phyloP scores from a whole-genome alignment of 176 grass and related monocot species.

The Melocanna baccifera region DNA sequence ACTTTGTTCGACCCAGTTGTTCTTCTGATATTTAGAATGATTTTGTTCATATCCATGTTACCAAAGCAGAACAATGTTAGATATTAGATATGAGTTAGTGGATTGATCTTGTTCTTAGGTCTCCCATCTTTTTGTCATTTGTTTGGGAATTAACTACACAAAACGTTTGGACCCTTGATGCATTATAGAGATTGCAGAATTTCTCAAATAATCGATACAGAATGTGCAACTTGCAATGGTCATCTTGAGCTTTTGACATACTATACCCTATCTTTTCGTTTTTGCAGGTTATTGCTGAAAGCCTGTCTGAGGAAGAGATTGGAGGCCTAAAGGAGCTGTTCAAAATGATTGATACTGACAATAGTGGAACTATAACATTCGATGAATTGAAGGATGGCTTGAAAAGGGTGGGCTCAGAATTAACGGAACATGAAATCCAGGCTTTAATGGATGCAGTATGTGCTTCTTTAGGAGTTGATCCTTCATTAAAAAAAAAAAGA shows the following conservation, averaged over 20 bases:
- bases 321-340: constrained; percentile 95
- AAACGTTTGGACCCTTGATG: background rate
- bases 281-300: constrained; percentile 93
- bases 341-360: constrained; percentile 97
- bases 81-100: background rate
- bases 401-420: constrained; percentile 91
- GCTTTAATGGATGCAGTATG: constrained; percentile 86
- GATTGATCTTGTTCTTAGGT: background rate
- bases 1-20: background rate
- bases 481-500: background rate
- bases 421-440: constrained; percentile 92
- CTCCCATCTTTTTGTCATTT: background rate
- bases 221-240: background rate
- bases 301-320: constrained; percentile 97
- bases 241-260: constrained; percentile 6
- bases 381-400: constrained; percentile 97
- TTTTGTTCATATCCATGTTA: constrained; percentile 1
- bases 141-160: background rate
- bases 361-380: constrained; percentile 96
- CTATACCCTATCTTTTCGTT: constrained; percentile 3
- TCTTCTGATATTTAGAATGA: background rate
- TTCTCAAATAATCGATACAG: background rate
- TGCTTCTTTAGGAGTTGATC: constrained; percentile 15
- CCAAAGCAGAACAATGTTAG: background rate
- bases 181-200: constrained; percentile 1